Evolutionary conservation across 75 land plant genomes (phyloP), one percentile per base, ranked within the genome.

Genomic region (Picea sitchensis): DNA sequence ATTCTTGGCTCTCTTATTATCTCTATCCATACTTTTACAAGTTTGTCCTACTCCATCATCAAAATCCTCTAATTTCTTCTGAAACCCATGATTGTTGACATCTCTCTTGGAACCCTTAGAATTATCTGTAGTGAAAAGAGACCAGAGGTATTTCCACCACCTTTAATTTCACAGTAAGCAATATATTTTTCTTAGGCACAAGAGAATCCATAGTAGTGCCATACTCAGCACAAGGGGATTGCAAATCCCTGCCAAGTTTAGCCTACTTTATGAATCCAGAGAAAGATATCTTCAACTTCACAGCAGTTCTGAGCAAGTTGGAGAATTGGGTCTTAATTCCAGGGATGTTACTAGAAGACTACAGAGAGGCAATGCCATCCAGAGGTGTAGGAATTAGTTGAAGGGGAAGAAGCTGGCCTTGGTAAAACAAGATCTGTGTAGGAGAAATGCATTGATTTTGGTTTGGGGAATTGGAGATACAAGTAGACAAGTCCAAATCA

Each of bases 121-220:
- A 76, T 34, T 68, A 65, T 88, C 88, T 32, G 86, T 77, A 57
- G 86, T 78, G 64, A 89, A 91, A 67, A 91, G 76, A 4, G 93
- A 87, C 79, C 41, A 89, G 74, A 3, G 86, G 90, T 30, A 77
- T 86, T n/a, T 91, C 88, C 51, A 84, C 88, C n/a, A 86, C 85
- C 77, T 85, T 88, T 74, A 91, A 85, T 73, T 91, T 91, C 61
- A 88, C 86, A 0, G 84, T 77, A 58, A 91, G 83, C 73, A 83
- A 77, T 78, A 83, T 86, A 74, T 77, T 67, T 20, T 78, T 62
- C 75, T 86, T 56, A 47, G 38, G 63, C 57, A 59, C 38, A 4
- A 59, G 21, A 41, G 5, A 54, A 26, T 69, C 73, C 14, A 77
- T 3, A 18, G 54, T 11, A 31, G 32, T 26, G 6, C 64, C 67